These are phyloP conservation scores for Sclerotinia nivalis DNA, from an alignment of 2,329 filamentous ascomycete species.

Conservation along the genomic window DNA sequence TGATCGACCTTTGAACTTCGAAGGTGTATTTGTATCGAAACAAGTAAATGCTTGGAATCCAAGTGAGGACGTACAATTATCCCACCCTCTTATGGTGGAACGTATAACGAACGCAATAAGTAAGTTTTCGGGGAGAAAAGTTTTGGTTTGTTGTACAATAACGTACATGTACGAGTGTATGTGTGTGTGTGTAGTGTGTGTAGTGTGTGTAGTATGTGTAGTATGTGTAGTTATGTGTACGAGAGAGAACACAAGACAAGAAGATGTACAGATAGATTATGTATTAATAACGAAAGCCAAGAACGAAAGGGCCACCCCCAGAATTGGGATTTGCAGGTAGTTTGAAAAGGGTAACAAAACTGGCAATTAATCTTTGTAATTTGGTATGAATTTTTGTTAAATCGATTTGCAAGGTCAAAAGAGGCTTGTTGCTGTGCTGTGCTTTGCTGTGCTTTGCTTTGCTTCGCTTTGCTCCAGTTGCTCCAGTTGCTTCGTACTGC, in stretches of 20 bases:
- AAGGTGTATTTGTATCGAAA: neutral
- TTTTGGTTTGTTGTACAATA: neutral
- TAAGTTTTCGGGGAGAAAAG: neutral
- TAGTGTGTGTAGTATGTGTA: neutral
- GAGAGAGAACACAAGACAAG: neutral
- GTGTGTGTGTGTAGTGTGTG: neutral
- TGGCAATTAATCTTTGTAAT: neutral
- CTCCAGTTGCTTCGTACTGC: constrained; percentile 1
- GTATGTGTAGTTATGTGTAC: neutral
- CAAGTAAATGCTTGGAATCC: neutral
- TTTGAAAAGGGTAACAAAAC: neutral
- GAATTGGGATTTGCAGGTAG: constrained; percentile 13
- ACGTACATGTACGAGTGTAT: constrained; percentile 8
- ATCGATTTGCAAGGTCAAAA: neutral
- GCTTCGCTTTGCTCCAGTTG: neutral
- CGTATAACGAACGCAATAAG: neutral
- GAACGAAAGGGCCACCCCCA: neutral
- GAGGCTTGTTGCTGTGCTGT: neutral
- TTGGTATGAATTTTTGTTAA: neutral
- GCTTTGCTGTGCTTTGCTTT: neutral
- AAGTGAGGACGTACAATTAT: too few relatives aligned
- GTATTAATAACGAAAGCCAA: constrained; percentile 6
- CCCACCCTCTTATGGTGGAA: neutral
- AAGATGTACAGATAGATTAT: neutral
- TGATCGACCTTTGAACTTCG: neutral